Base-by-base conservation (phyloP, 768 basidiomycete species). In the Trametes villosa region DNA sequence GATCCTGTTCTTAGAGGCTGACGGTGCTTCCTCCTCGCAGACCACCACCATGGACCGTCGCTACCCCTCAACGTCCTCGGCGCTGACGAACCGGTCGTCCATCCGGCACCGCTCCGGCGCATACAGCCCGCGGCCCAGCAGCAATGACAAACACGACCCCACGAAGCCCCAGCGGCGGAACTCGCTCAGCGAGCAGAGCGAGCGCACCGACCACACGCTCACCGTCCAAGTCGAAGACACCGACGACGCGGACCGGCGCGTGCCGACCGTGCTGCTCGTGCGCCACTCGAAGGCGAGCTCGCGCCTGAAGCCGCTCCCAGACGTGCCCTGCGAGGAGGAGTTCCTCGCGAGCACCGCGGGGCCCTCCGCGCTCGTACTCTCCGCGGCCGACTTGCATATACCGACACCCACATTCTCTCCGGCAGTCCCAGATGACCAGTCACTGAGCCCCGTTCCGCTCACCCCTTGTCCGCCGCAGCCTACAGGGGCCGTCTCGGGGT, bases 21-120 rank as follows among this genome's bases (percentile, higher is more conserved):
- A 59, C 62, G n/a, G 9, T 30, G 30, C 44, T 22, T 27, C 42
- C 11, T 30, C 4, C 18, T 47, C 29, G n/a, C 15, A 46, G 27
- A 36, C 44, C 36, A 53, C 51, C n/a, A 49, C 59, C n/a, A 70
- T 70, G 68, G 52, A 61, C 24, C 58, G 58, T 27, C 65, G 60
- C 11, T 52, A 59, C 41, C 62, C 67, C 30, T 67, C 67, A 2
- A 66, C 63, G 20, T 65, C 66, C 13, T 56, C 62, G 3, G 62
- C 60, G 2, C 38, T 64, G 3, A 48, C 56, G 1, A 46, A 36
- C 31, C 54, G 55, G 20, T 63, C 63, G 9, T 55, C 53, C 17
- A 67, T 67, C 26, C 66, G 70, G 11, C 67, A 61, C 30, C 70
- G 70, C 22, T 68, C 70, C 3, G 67, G 70, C 30, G 64, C 60